Evolutionary conservation across 352 stramenopile genomes (phyloP).

Genomic region (Halophytophthora polymorphica): DNA sequence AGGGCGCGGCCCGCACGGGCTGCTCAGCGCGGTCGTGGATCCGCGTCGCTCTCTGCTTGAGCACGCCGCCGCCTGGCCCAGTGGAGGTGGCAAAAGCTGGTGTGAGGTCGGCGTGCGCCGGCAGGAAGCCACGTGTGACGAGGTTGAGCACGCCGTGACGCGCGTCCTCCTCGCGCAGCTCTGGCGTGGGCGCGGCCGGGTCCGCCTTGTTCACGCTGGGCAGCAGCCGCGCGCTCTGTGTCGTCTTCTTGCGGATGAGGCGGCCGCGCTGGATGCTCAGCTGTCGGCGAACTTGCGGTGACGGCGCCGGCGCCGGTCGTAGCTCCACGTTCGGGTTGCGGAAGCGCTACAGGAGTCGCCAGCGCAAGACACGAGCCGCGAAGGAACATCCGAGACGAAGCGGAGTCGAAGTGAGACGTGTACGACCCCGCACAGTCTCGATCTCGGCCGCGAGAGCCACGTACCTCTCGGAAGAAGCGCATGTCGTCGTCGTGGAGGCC

Average conservation of each 20-base stretch:
- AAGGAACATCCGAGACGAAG: not conserved
- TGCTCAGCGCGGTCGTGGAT: conserved; percentile 65
- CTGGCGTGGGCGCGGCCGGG: conserved; percentile 43
- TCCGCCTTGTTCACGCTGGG: conserved; percentile 73
- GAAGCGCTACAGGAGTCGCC: conserved; percentile 29
- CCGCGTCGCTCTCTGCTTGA: conserved; percentile 45
- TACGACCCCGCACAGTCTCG: conserved; percentile 1
- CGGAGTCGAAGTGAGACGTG: no score
- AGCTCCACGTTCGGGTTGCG: conserved; percentile 35
- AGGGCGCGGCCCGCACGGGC: conserved; percentile 38
- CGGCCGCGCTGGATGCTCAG: conserved; percentile 20
- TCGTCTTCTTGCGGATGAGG: conserved; percentile 63
- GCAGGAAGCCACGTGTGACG: conserved; percentile 68
- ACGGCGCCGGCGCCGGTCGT: conserved; percentile 17
- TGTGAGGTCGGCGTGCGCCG: conserved; percentile 55
- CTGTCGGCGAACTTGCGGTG: conserved; percentile 19
- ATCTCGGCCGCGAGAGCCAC: not conserved
- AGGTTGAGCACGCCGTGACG: conserved; percentile 63
- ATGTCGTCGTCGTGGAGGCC: conserved; percentile 31
- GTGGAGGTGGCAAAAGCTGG: conserved; percentile 47
- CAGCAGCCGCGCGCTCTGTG: conserved; percentile 47
- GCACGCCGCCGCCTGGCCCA: conserved; percentile 33
- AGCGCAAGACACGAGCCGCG: not conserved
- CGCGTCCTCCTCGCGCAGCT: conserved; percentile 57
- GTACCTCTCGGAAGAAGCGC: conserved; percentile 49